Base-by-base conservation (phyloP, 2,329 filamentous ascomycete genomes). In the Fusarium miscanthi region DNA sequence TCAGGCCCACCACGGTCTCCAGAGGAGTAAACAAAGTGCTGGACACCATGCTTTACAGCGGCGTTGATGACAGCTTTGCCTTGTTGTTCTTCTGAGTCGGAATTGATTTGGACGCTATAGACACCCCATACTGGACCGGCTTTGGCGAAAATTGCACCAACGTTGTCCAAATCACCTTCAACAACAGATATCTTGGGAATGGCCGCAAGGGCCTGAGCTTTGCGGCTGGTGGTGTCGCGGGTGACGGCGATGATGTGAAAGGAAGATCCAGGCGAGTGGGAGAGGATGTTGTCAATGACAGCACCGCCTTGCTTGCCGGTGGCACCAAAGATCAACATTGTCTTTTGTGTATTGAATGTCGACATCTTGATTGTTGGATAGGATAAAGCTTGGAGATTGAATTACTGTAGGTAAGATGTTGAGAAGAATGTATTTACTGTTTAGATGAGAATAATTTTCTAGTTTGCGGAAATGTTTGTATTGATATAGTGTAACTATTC, bases 241-340 rank as follows among this genome's bases (percentile, higher is more conserved):
- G 60, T 63, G 3, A 63, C 60, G 12, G 27, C 53, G 2, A 63
- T 48, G 42, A 63, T 25, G 25, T 48, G 21, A 7, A 63, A 59
- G 4, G 53, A 21, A n/a, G 42, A 37, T 5, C 7, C 6, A 11
- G 43, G 19, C 2, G 53, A 31, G 8, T 38, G 48, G 7, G 53
- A 37, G 16, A 49, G 42, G 14, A 63, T 49, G 17, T n/a, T 63
- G 41, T 46, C 54, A 27, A 63, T 63, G 30, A 49, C 33, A 46
- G 60, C 60, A 5, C 53, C 53, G 16, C 60, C 53, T 49, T 63
- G 60, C 30, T 63, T 59, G 41, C 60, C 42, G 6, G 60, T 59
- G 31, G 42, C 60, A 19, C 60, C 53, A 11, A 58, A 59, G 11
- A 63, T 27, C 5, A 59, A 33, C 21, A 63, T 3, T 5, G 60